A percentile compares a stretch with the other conserved stretches of the same genome.
phyloP scores from a whole-genome alignment of 495 filamentous ascomycete species.

The Neurospora hispaniola region DNA sequence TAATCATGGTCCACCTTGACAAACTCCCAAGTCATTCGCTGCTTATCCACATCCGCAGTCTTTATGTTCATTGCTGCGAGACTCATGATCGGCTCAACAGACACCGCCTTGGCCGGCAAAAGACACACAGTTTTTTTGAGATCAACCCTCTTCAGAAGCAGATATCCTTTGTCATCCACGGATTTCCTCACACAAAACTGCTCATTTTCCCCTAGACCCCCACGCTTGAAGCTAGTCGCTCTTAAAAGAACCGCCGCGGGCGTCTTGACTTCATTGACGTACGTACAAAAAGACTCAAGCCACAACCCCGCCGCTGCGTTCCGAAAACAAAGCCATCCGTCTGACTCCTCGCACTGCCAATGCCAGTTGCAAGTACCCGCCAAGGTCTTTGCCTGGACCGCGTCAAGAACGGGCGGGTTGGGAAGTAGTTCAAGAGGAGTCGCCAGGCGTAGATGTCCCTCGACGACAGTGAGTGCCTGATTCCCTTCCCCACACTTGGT shows the following conservation, averaged over 20 bases:
- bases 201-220: not conserved
- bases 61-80: no score
- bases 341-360: not conserved
- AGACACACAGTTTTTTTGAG: not conserved
- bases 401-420: not conserved
- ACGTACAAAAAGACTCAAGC: not conserved
- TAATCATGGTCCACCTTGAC: not conserved
- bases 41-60: not conserved
- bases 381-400: not conserved
- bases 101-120: not conserved
- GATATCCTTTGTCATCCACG: not conserved
- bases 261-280: not conserved
- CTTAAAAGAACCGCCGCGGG: not conserved
- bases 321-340: not conserved
- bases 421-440: not conserved
- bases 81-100: not conserved
- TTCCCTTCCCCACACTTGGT: not conserved
- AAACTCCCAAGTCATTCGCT: not conserved
- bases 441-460: rapidly evolving
- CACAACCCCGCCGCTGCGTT: not conserved
- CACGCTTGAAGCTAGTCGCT: not conserved
- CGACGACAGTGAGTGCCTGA: not conserved
- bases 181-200: not conserved
- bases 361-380: not conserved
- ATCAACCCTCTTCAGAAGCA: not conserved